Base-by-base conservation (phyloP, 2,329 filamentous ascomycete genomes). In the Calonectria leucothoes region DNA sequence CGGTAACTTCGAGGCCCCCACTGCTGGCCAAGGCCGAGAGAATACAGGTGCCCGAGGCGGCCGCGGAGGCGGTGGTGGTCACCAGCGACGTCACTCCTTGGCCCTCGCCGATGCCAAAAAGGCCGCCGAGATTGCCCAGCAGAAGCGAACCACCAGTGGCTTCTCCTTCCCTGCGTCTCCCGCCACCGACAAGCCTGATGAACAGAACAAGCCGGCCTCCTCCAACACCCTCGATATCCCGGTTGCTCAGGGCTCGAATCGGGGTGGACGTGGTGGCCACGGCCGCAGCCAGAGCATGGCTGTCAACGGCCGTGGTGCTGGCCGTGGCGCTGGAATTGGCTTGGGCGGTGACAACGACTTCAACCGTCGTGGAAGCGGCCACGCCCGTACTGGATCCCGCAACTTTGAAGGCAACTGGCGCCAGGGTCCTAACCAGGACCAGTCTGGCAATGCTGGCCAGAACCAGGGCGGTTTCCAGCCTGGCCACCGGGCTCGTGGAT, bases 391-490 rank as follows among this genome's bases (percentile, higher is more conserved):
- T 37, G 91, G 91, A 14, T 99, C 97, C 29, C 93, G 97, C 76
- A 99, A 98, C 86, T 98, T 98, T 82, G 97, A 99, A 79, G 93
- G 96, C 81, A 99, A 99, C 86, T 99, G 97, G 97, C 94, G 97
- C 81, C 96, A 94, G 79, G 82, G 82, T 77, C 88, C 90, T 77
- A 89, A 89, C 81, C 94, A 95, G 83, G 93, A 93, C 68, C 86
- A 88, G 80, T 66, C 83, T 51, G 82, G 80, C 69, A 83, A 81
- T 69, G 83, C 82, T 70, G 89, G 88, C 80, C 93, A 91, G 83
- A 90, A 88, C 77, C 91, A 92, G 83, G 91, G 49, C 49, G 70
- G 91, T 68, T 98, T 98, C 89, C 96, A 98, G 84, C 96, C 96
- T 42, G 95, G 96, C 52, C 97, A 99, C 85, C 95, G 97, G 75